phyloP scores from a whole-genome alignment of 768 basidiomycete genomes.

The Rhizopogon vulgaris region DNA sequence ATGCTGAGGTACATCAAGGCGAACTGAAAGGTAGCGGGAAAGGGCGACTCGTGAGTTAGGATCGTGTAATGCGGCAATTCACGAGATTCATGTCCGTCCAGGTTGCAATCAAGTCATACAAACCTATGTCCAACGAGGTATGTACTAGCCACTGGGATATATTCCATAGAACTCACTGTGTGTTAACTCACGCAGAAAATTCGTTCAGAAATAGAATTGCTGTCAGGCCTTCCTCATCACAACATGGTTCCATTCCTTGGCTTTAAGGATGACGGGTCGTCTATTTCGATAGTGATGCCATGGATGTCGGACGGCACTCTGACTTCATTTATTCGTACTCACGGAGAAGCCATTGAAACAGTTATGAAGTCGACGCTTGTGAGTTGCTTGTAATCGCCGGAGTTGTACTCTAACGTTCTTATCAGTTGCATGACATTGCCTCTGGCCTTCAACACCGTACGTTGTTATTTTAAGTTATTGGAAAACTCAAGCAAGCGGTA shows the following conservation, averaged over 20 bases:
- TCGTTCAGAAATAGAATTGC: not conserved
- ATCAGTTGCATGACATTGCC: not conserved
- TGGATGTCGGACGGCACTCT: not conserved
- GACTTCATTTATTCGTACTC: not conserved
- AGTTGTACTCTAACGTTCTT: not conserved
- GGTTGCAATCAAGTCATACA: not conserved
- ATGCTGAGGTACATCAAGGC: not conserved
- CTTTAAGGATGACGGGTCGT: not conserved
- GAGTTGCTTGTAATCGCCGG: not conserved
- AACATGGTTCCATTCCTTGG: not conserved
- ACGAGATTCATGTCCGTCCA: not conserved
- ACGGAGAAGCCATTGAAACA: not conserved
- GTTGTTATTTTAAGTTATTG: not conserved
- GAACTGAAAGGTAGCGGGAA: not conserved
- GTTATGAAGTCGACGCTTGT: not conserved
- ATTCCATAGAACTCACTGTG: not conserved
- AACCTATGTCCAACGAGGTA: not conserved
- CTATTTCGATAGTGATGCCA: not conserved
- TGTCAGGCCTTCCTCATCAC: not conserved
- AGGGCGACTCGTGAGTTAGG: not conserved
- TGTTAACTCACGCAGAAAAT: not conserved
- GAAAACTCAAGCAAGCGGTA: not conserved
- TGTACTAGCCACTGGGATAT: not conserved
- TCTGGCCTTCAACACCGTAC: not conserved
- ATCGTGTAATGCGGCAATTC: not conserved